Evolutionary conservation across 2,329 filamentous ascomycete genomes (phyloP), one percentile per base, ranked within the genome.

Genomic region (Ceratocystis alfenasii): DNA sequence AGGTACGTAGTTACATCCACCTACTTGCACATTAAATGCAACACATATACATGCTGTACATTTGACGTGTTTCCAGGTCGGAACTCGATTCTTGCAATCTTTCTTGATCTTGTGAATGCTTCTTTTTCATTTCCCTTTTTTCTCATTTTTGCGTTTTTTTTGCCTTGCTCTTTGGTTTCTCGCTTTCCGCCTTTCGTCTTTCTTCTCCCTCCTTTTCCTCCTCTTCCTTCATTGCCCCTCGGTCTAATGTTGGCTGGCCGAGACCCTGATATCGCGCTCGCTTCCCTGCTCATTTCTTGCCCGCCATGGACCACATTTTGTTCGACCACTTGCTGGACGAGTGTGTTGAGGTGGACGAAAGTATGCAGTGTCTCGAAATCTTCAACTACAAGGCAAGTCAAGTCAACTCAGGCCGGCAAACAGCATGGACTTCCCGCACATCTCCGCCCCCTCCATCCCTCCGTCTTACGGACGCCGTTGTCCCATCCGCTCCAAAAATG

Each of bases 291-390:
- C 50, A n/a, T 22, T 41, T 62, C n/a, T 62, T 45, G 3, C 17
- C 46, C 15, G 25, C 53, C 53, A 67, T 67, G 66, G 66, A 68
- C 59, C 20, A 3, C 25, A 63, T 65, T 6, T 33, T 68, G 64
- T 68, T 68, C 60, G 61, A 68, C 7, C 44, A 57, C 28, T 36
- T 65, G 44, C 76, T 85, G 67, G 71, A 75, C 8, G 72, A 77
- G 59, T 84, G 80, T 71, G 76, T 74, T 25, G 74, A 76, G 41
- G 79, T 84, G 61, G 68, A 73, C 2, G 83, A 85, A 72, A 74
- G 74, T 65, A 84, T 81, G 20, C 78, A 75, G 69, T 85, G 83
- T 71, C 69, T 85, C 28, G 80, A 85, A 72, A 81, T 84, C 46
- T 78, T 83, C 70, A 85, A 84, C 69, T 85, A 83, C 69, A 62